These are phyloP conservation scores for Juncus inflexus DNA, from an alignment of 176 grass and related monocot genomes.

Conservation along the genomic window DNA sequence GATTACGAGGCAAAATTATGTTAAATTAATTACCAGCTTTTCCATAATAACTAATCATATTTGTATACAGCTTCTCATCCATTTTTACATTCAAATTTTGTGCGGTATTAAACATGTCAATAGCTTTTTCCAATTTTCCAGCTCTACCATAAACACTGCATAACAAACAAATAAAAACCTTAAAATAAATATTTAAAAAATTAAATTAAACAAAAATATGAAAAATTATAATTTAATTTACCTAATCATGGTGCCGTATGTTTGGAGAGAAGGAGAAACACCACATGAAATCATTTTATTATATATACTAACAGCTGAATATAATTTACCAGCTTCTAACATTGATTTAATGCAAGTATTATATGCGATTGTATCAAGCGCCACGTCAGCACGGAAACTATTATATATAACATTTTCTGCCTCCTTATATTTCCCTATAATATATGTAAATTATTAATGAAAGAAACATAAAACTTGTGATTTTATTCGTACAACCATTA, in stretches of 20 bases:
- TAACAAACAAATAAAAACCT: conserved; percentile 27
- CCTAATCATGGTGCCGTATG: conserved; percentile 96
- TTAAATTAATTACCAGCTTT: conserved; percentile 50
- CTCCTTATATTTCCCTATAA: conserved; percentile 61
- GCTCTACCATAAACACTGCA: conserved; percentile 88
- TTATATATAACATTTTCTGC: conserved; percentile 59
- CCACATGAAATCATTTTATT: conserved; percentile 69
- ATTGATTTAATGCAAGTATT: conserved; percentile 91
- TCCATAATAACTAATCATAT: conserved; percentile 87
- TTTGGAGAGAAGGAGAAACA: conserved; percentile 55
- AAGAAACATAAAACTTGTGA: not conserved
- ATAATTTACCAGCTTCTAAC: conserved; percentile 87
- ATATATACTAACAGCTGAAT: conserved; percentile 68
- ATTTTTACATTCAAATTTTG: conserved; percentile 39
- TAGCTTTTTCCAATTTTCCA: conserved; percentile 79
- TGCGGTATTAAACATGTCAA: conserved; percentile 66
- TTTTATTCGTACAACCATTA: conserved; percentile 1
- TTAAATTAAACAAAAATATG: too few species aligned
- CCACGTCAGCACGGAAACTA: conserved; percentile 49
- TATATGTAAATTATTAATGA: not conserved
- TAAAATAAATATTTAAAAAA: too few species aligned
- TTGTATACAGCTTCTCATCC: conserved; percentile 78
- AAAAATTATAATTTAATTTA: conserved; percentile 19
- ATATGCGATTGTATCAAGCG: conserved; percentile 75
- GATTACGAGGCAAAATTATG: conserved; percentile 2